phyloP scores from a whole-genome alignment of 257 asterid species.

The Echium plantagineum region DNA sequence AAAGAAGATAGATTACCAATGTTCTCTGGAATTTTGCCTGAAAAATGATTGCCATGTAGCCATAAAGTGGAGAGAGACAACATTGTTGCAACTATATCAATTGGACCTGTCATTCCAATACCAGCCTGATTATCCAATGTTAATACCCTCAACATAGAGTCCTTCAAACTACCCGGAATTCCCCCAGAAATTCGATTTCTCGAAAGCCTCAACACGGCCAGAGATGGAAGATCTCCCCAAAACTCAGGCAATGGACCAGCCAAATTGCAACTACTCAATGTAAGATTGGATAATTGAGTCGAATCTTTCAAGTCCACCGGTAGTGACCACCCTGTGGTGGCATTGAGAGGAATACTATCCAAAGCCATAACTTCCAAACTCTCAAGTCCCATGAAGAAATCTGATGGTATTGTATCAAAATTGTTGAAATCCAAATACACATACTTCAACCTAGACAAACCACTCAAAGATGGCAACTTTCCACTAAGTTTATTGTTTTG shows the following conservation, averaged over 20 bases:
- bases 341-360: slow-evolving; percentile 60
- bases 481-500: slow-evolving; percentile 64
- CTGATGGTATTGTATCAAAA: slow-evolving; percentile 61
- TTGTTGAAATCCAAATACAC: slow-evolving; percentile 71
- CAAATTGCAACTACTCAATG: slow-evolving; percentile 44
- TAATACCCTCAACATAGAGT: slow-evolving; percentile 34
- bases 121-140: slow-evolving; percentile 59
- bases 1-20: slow-evolving; percentile 47
- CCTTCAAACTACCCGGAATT: slow-evolving; percentile 53
- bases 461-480: slow-evolving; percentile 60
- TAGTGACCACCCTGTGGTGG: slow-evolving; percentile 59
- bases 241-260: slow-evolving; percentile 74
- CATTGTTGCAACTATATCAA: slow-evolving; percentile 47
- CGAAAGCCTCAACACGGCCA: slow-evolving; percentile 58
- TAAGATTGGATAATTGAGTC: slow-evolving; percentile 57
- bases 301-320: slow-evolving; percentile 47
- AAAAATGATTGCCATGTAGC: slow-evolving; percentile 76
- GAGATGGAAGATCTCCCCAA: slow-evolving; percentile 59
- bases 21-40: slow-evolving; percentile 60
- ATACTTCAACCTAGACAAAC: slow-evolving; percentile 46
- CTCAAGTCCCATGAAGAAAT: slow-evolving; percentile 66
- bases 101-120: slow-evolving; percentile 59
- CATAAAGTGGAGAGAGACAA: slow-evolving; percentile 56
- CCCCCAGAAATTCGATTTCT: slow-evolving; percentile 42
- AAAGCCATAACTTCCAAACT: slow-evolving; percentile 71